Evolutionary conservation across 495 filamentous ascomycete genomes (phyloP).

Genomic region (Aspergillus saccharolyticus): DNA sequence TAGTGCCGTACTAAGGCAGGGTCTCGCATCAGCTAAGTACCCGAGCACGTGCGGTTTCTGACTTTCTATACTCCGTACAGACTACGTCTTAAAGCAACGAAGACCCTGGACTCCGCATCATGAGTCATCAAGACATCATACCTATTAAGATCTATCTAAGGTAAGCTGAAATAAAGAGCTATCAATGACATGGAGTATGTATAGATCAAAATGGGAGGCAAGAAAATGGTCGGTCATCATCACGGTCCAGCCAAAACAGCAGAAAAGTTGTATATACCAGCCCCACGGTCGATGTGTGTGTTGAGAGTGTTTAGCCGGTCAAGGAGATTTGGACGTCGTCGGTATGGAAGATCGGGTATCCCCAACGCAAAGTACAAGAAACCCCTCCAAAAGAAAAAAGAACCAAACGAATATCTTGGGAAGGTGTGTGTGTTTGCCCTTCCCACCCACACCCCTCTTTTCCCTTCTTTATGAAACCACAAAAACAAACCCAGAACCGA

Average conservation of each 20-base stretch:
- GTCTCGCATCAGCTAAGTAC: background rate
- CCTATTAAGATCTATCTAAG: slow-evolving; percentile 6
- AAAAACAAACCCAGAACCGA: background rate
- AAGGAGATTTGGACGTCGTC: no score
- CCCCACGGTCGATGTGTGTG: background rate
- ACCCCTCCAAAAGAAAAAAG: slow-evolving; percentile 9
- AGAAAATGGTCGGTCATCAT: background rate
- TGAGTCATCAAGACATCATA: slow-evolving; percentile 5
- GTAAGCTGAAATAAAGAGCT: background rate
- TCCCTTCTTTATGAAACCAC: no score
- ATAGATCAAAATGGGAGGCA: background rate
- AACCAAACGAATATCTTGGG: background rate
- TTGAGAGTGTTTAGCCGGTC: background rate
- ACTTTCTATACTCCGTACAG: no score
- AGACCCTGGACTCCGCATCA: no score
- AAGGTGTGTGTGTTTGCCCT: no score
- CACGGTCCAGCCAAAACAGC: background rate
- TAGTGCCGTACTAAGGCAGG: background rate
- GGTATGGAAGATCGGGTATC: slow-evolving; percentile 13
- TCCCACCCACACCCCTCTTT: background rate
- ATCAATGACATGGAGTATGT: slow-evolving; percentile 6
- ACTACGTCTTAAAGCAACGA: no score
- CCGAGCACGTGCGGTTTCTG: no score
- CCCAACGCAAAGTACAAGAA: slow-evolving; percentile 7
- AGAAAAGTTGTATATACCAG: background rate